Evolutionary conservation across 2,329 filamentous ascomycete genomes (phyloP).

Genomic region (Arthrobotrys sphaeroides): DNA sequence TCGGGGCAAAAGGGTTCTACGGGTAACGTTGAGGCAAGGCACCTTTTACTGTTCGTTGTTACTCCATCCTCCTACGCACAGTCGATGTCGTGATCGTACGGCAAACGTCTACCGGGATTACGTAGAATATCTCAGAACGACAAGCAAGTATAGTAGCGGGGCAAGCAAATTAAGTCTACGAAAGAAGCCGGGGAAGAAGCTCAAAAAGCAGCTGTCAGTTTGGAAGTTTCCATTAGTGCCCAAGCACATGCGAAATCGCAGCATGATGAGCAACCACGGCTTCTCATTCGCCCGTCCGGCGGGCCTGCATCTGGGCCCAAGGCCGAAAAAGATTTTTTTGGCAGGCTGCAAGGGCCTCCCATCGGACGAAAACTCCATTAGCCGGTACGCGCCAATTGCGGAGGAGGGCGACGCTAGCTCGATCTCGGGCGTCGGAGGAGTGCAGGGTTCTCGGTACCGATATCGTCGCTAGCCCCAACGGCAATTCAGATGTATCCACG

Average conservation of each 20-base stretch:
- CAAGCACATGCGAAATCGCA: conserved; percentile 16
- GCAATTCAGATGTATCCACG: too few relatives aligned
- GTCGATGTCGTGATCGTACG: not conserved
- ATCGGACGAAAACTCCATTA: conserved; percentile 30
- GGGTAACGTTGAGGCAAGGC: not conserved
- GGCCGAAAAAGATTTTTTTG: conserved; percentile 28
- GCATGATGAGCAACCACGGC: conserved; percentile 29
- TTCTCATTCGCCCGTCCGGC: conserved; percentile 25
- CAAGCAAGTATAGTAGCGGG: too few relatives aligned
- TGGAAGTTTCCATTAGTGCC: not conserved
- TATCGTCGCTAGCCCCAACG: not conserved
- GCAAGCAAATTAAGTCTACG: not conserved
- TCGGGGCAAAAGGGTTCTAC: not conserved
- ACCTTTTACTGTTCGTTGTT: not conserved
- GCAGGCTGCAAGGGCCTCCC: too few relatives aligned
- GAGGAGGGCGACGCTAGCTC: not conserved
- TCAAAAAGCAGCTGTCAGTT: not conserved
- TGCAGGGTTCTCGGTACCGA: conserved; percentile 5
- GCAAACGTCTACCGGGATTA: too few relatives aligned
- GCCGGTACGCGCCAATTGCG: conserved; percentile 13
- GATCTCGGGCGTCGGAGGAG: not conserved
- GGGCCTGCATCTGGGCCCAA: not conserved
- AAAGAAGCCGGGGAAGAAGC: not conserved
- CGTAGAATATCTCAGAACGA: too few relatives aligned
- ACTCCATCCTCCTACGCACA: not conserved